Conservation (phyloP, 495 filamentous ascomycete genomes). For the Halenospora varia region DNA sequence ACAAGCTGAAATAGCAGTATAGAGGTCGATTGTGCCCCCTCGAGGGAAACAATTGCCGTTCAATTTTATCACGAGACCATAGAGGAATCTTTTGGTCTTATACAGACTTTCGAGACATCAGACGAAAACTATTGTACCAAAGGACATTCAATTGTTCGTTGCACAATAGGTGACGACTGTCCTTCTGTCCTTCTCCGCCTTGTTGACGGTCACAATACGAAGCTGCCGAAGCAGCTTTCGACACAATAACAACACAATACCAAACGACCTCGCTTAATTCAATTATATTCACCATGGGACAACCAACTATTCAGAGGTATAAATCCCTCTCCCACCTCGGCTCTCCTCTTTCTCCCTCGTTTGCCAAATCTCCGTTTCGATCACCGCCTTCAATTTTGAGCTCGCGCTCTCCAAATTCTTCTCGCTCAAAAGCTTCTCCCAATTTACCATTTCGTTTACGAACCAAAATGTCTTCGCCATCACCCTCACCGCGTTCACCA, state of each 20-base stretch:
- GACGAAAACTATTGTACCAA: background rate
- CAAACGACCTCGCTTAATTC: background rate
- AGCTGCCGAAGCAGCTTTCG: background rate
- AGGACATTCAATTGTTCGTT: background rate
- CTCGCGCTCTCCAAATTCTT: background rate
- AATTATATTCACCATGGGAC: background rate
- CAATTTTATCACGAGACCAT: too few relatives aligned
- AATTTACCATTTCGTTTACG: background rate
- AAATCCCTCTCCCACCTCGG: background rate
- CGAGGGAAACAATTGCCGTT: background rate
- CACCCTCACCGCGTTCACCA: background rate
- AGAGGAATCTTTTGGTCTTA: background rate
- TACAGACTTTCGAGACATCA: background rate
- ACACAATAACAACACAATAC: background rate
- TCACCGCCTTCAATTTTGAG: background rate
- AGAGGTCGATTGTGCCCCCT: background rate
- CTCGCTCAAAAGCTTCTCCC: background rate
- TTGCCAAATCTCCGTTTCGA: background rate
- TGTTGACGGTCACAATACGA: background rate
- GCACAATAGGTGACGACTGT: background rate
- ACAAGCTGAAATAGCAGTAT: slow-evolving; percentile 3
- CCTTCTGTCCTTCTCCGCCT: background rate
- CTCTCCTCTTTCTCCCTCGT: background rate
- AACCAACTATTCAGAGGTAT: background rate
- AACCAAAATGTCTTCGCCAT: background rate